These are phyloP conservation scores for Annona cherimola DNA, from an alignment of 164 flowering plant genomes.

Conservation along the genomic window DNA sequence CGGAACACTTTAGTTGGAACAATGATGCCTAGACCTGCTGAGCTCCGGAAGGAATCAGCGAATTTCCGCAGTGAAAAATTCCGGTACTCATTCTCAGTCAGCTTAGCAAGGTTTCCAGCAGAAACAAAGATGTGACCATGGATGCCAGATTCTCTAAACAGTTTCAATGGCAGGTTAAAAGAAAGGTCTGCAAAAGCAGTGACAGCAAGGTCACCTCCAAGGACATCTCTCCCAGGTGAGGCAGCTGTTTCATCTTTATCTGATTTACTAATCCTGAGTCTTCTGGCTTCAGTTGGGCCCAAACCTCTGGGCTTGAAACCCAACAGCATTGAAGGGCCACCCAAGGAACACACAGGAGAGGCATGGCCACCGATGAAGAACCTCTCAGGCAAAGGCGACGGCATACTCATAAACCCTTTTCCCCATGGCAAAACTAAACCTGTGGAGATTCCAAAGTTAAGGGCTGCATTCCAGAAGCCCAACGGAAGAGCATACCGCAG, in stretches of 20 bases:
- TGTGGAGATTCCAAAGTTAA: constrained; percentile 74
- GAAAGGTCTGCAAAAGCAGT: constrained; percentile 90
- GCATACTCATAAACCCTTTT: constrained; percentile 44
- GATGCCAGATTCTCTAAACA: constrained; percentile 70
- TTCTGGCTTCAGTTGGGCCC: constrained; percentile 75
- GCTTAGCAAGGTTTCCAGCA: constrained; percentile 66
- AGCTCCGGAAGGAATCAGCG: constrained; percentile 57
- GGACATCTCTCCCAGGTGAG: constrained; percentile 46
- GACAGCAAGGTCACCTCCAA: constrained; percentile 91
- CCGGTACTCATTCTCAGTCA: constrained; percentile 54
- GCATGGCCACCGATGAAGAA: constrained; percentile 86
- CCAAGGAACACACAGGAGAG: constrained; percentile 75
- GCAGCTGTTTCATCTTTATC: constrained; percentile 29
- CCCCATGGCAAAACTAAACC: constrained; percentile 89
- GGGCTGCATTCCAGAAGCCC: constrained; percentile 67
- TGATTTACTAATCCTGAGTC: constrained; percentile 32
- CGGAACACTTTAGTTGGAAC: constrained; percentile 80
- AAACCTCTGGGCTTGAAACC: constrained; percentile 81
- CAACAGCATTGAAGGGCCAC: constrained; percentile 65
- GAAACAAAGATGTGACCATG: constrained; percentile 84
- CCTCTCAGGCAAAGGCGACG: constrained; percentile 68
- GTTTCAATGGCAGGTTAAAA: constrained; percentile 71
- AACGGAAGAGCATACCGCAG: constrained; percentile 83
- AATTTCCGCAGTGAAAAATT: constrained; percentile 50
- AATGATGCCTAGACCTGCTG: constrained; percentile 69